These are phyloP conservation scores for Sordariomycetes sp. DNA, from an alignment of 2,329 filamentous ascomycete genomes.

Conservation along the genomic window DNA sequence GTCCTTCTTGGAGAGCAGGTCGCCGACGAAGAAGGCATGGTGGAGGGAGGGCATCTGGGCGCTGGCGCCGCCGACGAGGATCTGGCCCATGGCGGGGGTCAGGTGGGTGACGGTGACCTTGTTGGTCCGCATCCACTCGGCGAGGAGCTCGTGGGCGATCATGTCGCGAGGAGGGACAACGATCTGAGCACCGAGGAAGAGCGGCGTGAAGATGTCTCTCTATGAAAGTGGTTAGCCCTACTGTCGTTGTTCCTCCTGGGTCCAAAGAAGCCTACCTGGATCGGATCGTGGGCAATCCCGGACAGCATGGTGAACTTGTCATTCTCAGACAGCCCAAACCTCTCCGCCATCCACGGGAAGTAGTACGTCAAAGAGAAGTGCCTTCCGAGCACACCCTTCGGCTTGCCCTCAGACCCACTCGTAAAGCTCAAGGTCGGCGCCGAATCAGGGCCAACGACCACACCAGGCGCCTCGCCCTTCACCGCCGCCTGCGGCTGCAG, in stretches of 20 bases:
- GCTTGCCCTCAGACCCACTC: conserved; percentile 61
- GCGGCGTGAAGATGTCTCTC: conserved; percentile 73
- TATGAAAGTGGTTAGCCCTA: background rate
- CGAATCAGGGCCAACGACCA: conserved; percentile 77
- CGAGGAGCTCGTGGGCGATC: conserved; percentile 74
- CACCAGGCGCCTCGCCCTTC: conserved; percentile 44
- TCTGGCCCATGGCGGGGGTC: conserved; percentile 94
- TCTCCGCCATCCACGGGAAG: conserved; percentile 86
- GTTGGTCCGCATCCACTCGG: conserved; percentile 76
- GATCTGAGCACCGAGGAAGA: conserved; percentile 72
- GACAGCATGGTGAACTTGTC: conserved; percentile 72
- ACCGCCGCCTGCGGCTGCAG: conserved; percentile 40
- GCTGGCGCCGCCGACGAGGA: conserved; percentile 72
- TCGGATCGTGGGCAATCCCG: conserved; percentile 69
- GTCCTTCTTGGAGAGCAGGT: conserved; percentile 75
- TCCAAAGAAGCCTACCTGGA: conserved; percentile 40
- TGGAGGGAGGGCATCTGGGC: conserved; percentile 67
- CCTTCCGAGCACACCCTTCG: conserved; percentile 77
- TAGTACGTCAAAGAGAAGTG: conserved; percentile 81
- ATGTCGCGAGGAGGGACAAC: conserved; percentile 69
- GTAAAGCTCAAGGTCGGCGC: conserved; percentile 66
- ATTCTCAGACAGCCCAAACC: conserved; percentile 59
- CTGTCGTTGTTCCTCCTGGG: background rate
- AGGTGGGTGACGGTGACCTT: conserved; percentile 71
- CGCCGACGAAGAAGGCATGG: conserved; percentile 81